Conservation (phyloP, 257 asterid species). For the Capsicum chinense region DNA sequence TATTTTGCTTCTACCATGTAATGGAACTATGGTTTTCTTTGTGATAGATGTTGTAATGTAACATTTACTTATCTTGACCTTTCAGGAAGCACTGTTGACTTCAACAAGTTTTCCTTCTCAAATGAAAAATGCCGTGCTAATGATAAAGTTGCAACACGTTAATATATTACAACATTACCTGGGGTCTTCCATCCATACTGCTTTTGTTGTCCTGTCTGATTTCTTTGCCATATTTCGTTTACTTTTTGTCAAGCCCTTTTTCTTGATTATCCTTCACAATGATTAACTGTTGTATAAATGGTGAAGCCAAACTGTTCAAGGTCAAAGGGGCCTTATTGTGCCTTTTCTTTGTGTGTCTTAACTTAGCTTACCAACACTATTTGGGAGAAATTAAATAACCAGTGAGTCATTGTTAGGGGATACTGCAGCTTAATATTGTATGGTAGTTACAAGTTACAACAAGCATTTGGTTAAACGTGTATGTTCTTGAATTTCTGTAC, state of each 20-base stretch:
- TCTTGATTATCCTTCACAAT: not conserved
- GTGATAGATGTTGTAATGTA: not conserved
- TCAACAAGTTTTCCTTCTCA: too few relatives aligned
- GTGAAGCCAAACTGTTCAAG: not conserved
- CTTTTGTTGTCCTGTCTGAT: not conserved
- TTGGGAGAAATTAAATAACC: constrained; percentile 15
- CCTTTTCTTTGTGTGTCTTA: not conserved
- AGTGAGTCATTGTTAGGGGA: not conserved
- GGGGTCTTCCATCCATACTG: not conserved
- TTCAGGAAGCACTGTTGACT: too few relatives aligned
- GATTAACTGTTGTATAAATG: not conserved
- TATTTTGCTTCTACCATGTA: not conserved
- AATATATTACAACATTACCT: not conserved
- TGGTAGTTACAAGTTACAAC: too few relatives aligned
- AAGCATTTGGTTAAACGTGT: too few relatives aligned
- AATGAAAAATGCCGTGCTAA: not conserved
- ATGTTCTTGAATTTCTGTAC: too few relatives aligned
- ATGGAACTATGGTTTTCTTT: not conserved
- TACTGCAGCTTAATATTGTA: too few relatives aligned
- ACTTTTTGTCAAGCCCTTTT: not conserved
- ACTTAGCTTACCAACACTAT: not conserved
- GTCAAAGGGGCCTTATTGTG: not conserved
- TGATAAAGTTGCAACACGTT: not conserved
- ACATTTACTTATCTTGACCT: too few relatives aligned
- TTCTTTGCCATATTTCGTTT: not conserved